These are phyloP conservation scores for Volutella citrinella DNA, from an alignment of 2,329 filamentous ascomycete genomes.

Conservation along the genomic window DNA sequence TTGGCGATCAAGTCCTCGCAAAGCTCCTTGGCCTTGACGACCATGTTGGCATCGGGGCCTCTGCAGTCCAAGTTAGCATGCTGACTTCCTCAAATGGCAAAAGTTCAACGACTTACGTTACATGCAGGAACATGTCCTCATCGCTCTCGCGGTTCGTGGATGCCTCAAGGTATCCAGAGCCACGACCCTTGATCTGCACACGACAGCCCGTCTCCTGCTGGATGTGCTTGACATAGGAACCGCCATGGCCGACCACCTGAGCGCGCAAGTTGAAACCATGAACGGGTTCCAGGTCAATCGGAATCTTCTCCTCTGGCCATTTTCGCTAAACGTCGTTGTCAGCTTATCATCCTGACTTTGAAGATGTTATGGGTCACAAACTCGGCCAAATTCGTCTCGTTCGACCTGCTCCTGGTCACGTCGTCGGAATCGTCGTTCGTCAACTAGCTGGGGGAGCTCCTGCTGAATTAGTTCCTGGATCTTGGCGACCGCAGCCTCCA, in stretches of 20 bases:
- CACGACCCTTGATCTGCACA: slow-evolving; percentile 96
- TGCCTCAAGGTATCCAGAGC: slow-evolving; percentile 89
- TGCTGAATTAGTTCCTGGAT: slow-evolving; percentile 96
- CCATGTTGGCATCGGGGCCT: slow-evolving; percentile 82
- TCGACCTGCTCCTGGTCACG: slow-evolving; percentile 80
- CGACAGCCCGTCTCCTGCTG: slow-evolving; percentile 93
- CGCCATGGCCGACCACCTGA: slow-evolving; percentile 91
- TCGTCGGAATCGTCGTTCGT: slow-evolving; percentile 87
- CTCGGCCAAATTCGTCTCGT: slow-evolving; percentile 85
- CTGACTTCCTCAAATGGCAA: background rate
- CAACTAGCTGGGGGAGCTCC: slow-evolving; percentile 90
- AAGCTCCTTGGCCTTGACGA: slow-evolving; percentile 81
- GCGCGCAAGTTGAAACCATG: slow-evolving; percentile 94
- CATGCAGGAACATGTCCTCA: slow-evolving; percentile 94
- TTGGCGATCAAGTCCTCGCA: slow-evolving; percentile 85
- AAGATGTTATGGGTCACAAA: too few species aligned
- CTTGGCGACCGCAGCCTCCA: slow-evolving; percentile 81
- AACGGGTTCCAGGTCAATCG: slow-evolving; percentile 85
- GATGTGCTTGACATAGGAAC: slow-evolving; percentile 96
- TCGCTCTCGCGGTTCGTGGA: slow-evolving; percentile 88
- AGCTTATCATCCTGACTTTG: too few species aligned
- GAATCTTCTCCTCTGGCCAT: slow-evolving; percentile 97
- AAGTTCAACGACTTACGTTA: slow-evolving; percentile 63
- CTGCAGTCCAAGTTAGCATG: slow-evolving; percentile 48
- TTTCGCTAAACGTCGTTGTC: too few species aligned